Conservation (phyloP, 2,329 filamentous ascomycete species). For the Penicillium thymicola region DNA sequence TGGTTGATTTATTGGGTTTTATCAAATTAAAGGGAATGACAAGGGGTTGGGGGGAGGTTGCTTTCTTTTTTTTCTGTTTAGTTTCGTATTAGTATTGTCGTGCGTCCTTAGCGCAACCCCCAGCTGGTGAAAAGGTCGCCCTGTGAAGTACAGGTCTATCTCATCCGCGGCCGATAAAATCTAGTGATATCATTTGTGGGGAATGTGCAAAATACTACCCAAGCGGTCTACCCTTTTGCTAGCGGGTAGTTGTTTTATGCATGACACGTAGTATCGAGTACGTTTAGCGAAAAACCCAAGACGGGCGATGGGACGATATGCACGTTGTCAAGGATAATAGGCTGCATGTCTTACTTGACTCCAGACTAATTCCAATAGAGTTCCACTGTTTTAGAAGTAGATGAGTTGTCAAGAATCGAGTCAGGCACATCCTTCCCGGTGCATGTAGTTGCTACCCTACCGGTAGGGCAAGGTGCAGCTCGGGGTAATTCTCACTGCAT, state of each 20-base stretch:
- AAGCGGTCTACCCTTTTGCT: neutral
- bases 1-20: neutral
- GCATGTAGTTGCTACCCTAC: neutral
- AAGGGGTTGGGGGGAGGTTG: neutral
- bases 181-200: neutral
- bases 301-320: neutral
- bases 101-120: neutral
- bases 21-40: neutral
- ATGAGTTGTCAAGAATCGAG: neutral
- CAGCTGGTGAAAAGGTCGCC: neutral
- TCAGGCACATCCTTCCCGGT: neutral
- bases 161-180: neutral
- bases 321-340: neutral
- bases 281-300: neutral
- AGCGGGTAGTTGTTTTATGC: neutral
- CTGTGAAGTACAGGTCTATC: neutral
- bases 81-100: neutral
- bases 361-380: neutral
- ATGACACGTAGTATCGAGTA: neutral
- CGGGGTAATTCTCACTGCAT: neutral
- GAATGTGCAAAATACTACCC: neutral
- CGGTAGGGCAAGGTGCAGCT: neutral
- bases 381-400: neutral
- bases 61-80: neutral
- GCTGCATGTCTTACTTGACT: neutral